These are phyloP conservation scores for Arthrobotrys conoides DNA, from an alignment of 2,329 filamentous ascomycete genomes.

Conservation along the genomic window DNA sequence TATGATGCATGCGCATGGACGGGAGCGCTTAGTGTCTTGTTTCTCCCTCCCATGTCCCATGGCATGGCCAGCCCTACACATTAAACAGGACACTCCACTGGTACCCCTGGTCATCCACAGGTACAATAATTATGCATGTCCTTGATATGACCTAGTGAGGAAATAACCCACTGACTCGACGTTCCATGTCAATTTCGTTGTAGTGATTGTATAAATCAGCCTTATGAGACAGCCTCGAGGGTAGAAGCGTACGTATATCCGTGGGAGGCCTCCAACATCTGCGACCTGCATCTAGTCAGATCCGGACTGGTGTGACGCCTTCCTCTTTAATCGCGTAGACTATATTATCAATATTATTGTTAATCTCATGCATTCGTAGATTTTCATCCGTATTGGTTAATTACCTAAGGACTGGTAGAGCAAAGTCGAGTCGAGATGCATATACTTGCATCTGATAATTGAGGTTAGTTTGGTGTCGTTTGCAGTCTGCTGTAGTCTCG, in stretches of 20 bases:
- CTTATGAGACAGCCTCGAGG: slow-evolving; percentile 12
- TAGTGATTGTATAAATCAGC: slow-evolving; percentile 7
- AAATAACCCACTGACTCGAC: not conserved
- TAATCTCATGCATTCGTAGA: not conserved
- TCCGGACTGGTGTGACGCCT: slow-evolving; percentile 1
- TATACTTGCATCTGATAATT: not conserved
- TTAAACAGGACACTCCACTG: not conserved
- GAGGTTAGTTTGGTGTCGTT: not conserved
- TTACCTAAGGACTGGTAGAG: not conserved
- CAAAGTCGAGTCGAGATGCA: too few species aligned
- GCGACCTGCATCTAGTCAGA: slow-evolving; percentile 10
- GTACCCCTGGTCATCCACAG: not conserved
- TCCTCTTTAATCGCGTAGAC: slow-evolving; percentile 6
- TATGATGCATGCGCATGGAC: not conserved
- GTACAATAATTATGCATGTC: not conserved
- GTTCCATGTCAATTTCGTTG: not conserved
- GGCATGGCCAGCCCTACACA: not conserved
- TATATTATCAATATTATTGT: slow-evolving; percentile 3
- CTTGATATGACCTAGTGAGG: not conserved
- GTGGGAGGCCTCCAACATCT: slow-evolving; percentile 13
- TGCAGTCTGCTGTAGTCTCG: not conserved
- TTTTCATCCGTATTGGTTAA: not conserved
- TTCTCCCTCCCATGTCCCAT: not conserved
- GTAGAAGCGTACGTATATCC: slow-evolving; percentile 16
- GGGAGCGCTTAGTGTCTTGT: slow-evolving; percentile 11